A percentile compares a stretch with the other conserved stretches of the same genome.
These are phyloP conservation scores for Microdochium bolleyi DNA, from an alignment of 2,329 filamentous ascomycete species.

Conservation along the genomic window DNA sequence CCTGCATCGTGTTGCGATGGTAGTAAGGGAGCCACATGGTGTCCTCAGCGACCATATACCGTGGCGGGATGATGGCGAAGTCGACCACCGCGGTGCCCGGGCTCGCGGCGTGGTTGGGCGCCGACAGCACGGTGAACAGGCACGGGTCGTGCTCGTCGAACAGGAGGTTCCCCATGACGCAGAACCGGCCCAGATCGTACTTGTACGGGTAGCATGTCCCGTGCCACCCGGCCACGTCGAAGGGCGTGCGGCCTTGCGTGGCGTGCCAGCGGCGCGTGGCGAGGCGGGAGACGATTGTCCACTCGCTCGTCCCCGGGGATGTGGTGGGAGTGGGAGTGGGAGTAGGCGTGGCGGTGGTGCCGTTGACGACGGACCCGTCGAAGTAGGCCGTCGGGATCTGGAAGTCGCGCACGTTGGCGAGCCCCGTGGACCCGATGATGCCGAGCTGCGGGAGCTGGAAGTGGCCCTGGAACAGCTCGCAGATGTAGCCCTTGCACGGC, in stretches of 20 bases:
- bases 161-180: constrained; percentile 63
- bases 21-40: constrained; percentile 69
- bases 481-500: constrained; percentile 59
- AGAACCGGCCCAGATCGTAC: constrained; percentile 73
- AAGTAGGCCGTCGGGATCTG: constrained; percentile 64
- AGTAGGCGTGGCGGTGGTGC: too few relatives aligned
- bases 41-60: constrained; percentile 62
- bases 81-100: constrained; percentile 60
- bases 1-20: constrained; percentile 60
- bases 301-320: not conserved
- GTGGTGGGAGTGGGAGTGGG: too few relatives aligned
- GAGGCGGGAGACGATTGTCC: constrained; percentile 5
- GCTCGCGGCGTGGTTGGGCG: constrained; percentile 43
- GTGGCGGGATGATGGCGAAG: constrained; percentile 66
- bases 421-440: constrained; percentile 64
- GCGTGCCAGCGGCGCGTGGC: constrained; percentile 49
- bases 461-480: constrained; percentile 67
- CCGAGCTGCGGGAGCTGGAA: constrained; percentile 66
- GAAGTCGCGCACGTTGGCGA: constrained; percentile 72
- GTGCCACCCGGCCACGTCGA: constrained; percentile 76
- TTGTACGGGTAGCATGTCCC: constrained; percentile 76
- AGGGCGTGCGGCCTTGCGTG: constrained; percentile 62
- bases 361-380: constrained; percentile 44
- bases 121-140: constrained; percentile 67
- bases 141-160: constrained; percentile 73